Evolutionary conservation across 352 stramenopile species (phyloP).

Genomic region (Globisporangium cystogenes): DNA sequence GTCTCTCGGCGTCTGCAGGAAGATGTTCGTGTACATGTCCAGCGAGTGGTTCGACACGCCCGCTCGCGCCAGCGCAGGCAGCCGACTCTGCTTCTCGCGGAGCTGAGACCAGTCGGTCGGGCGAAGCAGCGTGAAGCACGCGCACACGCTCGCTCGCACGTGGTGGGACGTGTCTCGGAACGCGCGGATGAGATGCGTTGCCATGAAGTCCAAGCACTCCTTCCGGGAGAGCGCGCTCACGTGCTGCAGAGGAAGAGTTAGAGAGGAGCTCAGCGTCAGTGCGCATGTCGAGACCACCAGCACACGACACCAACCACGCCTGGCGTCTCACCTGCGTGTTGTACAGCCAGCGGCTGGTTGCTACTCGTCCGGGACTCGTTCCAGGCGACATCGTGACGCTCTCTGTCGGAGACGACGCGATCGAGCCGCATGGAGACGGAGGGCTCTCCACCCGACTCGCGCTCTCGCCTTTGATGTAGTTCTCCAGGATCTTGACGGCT

Average conservation of each 20-base stretch:
- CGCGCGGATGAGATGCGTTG: conserved; percentile 69
- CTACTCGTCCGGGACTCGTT: conserved; percentile 2
- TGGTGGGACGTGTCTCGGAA: conserved; percentile 86
- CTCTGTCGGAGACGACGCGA: conserved; percentile 1
- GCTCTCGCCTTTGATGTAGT: conserved; percentile 79
- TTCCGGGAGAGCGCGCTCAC: conserved; percentile 21
- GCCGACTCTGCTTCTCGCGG: conserved; percentile 31
- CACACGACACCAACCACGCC: neutral
- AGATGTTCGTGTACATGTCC: conserved; percentile 65
- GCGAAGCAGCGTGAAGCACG: conserved; percentile 80
- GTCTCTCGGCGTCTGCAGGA: conserved; percentile 73
- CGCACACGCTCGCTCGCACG: conserved; percentile 81
- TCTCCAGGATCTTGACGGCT: conserved; percentile 85
- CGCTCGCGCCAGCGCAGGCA: conserved; percentile 24
- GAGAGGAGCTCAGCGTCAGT: neutral
- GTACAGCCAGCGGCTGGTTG: conserved; percentile 14
- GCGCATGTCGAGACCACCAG: too few relatives aligned
- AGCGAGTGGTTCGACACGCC: conserved; percentile 24
- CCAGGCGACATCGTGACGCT: neutral
- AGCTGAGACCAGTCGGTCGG: conserved; percentile 60
- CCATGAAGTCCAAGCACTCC: conserved; percentile 72
- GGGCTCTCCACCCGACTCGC: conserved; percentile 8
- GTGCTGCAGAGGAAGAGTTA: neutral
- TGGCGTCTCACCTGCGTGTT: conserved; percentile 8
- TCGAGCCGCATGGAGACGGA: neutral